These are phyloP conservation scores for Cercophora scortea DNA, from an alignment of 495 filamentous ascomycete genomes.

Conservation along the genomic window DNA sequence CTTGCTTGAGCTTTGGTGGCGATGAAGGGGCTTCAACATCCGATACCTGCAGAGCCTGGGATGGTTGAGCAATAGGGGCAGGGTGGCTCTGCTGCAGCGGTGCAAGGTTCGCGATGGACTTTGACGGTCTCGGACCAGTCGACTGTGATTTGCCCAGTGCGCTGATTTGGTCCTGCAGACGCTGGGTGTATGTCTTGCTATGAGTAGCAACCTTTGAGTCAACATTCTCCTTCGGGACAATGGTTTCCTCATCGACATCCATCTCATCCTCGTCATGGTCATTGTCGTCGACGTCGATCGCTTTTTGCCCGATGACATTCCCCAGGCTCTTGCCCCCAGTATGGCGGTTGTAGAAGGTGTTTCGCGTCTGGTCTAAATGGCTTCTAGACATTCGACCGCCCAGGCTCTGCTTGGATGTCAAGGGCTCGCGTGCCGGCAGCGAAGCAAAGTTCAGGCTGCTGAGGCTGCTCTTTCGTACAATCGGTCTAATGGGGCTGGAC, in stretches of 20 bases:
- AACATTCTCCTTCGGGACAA: conserved; percentile 25
- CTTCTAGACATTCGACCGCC: conserved; percentile 65
- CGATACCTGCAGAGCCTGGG: conserved; percentile 46
- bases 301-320: conserved; percentile 27
- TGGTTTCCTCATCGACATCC: conserved; percentile 51
- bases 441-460: conserved; percentile 92
- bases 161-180: conserved; percentile 85
- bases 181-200: conserved; percentile 85
- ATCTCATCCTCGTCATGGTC: conserved; percentile 40
- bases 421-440: conserved; percentile 81
- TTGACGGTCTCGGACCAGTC: conserved; percentile 51
- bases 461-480: conserved; percentile 82
- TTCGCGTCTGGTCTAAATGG: conserved; percentile 62
- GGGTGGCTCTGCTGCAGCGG: conserved; percentile 22
- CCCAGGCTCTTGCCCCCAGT: conserved; percentile 56
- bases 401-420: conserved; percentile 72
- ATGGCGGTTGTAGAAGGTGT: conserved; percentile 56
- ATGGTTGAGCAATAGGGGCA: background rate
- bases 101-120: conserved; percentile 53
- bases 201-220: conserved; percentile 40
- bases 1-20: conserved; percentile 21
- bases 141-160: conserved; percentile 80
- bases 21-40: conserved; percentile 23
- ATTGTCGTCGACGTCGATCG: conserved; percentile 7
- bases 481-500: conserved; percentile 41